Percentiles rank a stretch among this genome's conserved stretches.
Evolutionary conservation across 2,329 filamentous ascomycete genomes (phyloP).

Genomic region (Aspergillus sp.): DNA sequence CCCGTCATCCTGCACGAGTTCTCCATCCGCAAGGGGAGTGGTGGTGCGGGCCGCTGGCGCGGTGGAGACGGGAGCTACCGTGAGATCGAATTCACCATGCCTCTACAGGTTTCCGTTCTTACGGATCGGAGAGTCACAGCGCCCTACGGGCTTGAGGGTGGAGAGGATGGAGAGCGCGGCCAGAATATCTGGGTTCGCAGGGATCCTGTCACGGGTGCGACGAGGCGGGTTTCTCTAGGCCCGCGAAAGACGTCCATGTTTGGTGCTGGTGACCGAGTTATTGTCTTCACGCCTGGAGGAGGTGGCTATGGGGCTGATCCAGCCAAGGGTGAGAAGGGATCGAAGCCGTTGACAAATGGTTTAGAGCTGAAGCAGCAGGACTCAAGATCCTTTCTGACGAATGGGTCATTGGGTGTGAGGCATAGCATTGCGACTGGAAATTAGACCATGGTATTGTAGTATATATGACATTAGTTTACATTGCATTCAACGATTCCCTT

Average conservation of each 20-base stretch:
- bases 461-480: no score
- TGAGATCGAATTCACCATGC: constrained; percentile 81
- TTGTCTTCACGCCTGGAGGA: constrained; percentile 56
- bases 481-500: background rate
- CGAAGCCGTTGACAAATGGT: background rate
- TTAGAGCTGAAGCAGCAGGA: constrained; percentile 4
- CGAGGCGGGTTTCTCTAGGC: constrained; percentile 58
- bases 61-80: constrained; percentile 77
- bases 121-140: constrained; percentile 73
- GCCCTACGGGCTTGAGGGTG: constrained; percentile 82
- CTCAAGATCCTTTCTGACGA: constrained; percentile 10
- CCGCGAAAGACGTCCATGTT: constrained; percentile 65
- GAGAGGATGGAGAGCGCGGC: constrained; percentile 74
- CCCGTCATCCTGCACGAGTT: constrained; percentile 75
- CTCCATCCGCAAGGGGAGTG: constrained; percentile 63
- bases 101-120: constrained; percentile 77
- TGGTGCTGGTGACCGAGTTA: constrained; percentile 60
- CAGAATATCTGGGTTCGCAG: constrained; percentile 84
- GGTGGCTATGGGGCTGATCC: constrained; percentile 22
- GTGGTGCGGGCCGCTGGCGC: constrained; percentile 64
- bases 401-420: constrained; percentile 10
- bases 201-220: constrained; percentile 57
- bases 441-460: background rate
- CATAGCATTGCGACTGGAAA: constrained; percentile 11
- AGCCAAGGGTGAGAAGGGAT: background rate